Conservation (phyloP, 2,329 filamentous ascomycete genomes). For the Colletotrichum caudatum region DNA sequence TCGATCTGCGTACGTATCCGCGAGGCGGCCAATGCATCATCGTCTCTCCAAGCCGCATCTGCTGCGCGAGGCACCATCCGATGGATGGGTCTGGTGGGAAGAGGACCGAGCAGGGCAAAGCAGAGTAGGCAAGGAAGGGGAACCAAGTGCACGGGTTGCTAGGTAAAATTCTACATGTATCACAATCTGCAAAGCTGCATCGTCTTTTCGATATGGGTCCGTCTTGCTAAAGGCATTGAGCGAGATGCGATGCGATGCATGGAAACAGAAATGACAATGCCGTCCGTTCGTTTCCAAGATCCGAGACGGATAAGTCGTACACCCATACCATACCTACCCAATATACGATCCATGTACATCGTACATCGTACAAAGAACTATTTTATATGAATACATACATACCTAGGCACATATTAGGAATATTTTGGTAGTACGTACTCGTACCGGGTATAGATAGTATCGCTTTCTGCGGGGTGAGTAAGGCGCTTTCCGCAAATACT, state of each 20-base stretch:
- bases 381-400: too few species aligned
- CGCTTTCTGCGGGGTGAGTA: neutral
- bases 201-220: neutral
- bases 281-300: neutral
- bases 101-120: neutral
- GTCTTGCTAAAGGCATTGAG: neutral
- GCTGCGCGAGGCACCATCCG: neutral
- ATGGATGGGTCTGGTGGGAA: neutral
- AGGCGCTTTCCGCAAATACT: neutral
- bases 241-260: neutral
- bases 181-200: slow-evolving; percentile 3
- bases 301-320: neutral
- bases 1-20: neutral
- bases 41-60: neutral
- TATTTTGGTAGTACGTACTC: too few species aligned
- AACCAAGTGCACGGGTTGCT: slow-evolving; percentile 3
- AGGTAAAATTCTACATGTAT: neutral
- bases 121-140: neutral
- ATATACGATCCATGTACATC: too few species aligned
- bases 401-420: too few species aligned
- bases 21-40: slow-evolving; percentile 2
- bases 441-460: neutral
- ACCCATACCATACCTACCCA: too few species aligned
- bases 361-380: too few species aligned
- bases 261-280: neutral